Evolutionary conservation across 306 rosid genomes (phyloP).

Genomic region (Cucurbita pepo): DNA sequence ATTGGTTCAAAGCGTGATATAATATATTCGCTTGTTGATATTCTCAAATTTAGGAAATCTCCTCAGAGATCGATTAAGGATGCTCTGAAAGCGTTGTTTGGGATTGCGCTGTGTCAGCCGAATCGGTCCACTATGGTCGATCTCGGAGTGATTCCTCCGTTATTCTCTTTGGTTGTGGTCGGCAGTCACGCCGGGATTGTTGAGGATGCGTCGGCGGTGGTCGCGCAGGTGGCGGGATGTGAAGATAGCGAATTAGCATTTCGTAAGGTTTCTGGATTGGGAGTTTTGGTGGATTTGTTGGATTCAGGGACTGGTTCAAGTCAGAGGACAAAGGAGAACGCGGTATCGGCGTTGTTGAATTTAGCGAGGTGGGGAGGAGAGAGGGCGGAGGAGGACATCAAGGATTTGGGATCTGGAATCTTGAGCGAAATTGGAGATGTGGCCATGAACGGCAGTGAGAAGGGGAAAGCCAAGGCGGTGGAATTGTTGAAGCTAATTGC

Average conservation of each 20-base stretch:
- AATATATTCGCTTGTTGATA: conserved; percentile 47
- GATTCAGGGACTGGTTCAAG: conserved; percentile 45
- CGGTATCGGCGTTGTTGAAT: conserved; percentile 61
- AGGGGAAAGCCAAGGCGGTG: conserved; percentile 48
- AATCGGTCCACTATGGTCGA: conserved; percentile 43
- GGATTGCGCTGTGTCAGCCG: conserved; percentile 47
- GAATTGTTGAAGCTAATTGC: conserved; percentile 34
- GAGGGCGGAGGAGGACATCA: conserved; percentile 30
- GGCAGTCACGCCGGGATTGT: conserved; percentile 56
- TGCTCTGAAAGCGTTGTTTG: conserved; percentile 71
- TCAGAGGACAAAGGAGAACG: conserved; percentile 64
- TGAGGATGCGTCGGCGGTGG: conserved; percentile 83
- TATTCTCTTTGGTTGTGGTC: conserved; percentile 32
- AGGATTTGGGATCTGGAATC: conserved; percentile 27
- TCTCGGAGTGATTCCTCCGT: conserved; percentile 46
- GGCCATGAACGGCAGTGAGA: conserved; percentile 28
- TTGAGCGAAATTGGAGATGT: conserved; percentile 49
- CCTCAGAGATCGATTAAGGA: conserved; percentile 64
- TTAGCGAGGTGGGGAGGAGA: conserved; percentile 44
- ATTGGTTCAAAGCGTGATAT: conserved; percentile 79
- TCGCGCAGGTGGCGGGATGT: conserved; percentile 88
- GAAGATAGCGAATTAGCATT: conserved; percentile 69
- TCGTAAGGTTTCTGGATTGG: conserved; percentile 30
- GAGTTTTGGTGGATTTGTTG: conserved; percentile 44
- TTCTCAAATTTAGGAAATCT: conserved; percentile 32